Percentiles rank a stretch among this genome's conserved stretches.
These are phyloP conservation scores for Gyromitra esculenta DNA, from an alignment of 2,329 filamentous ascomycete genomes.

Conservation along the genomic window DNA sequence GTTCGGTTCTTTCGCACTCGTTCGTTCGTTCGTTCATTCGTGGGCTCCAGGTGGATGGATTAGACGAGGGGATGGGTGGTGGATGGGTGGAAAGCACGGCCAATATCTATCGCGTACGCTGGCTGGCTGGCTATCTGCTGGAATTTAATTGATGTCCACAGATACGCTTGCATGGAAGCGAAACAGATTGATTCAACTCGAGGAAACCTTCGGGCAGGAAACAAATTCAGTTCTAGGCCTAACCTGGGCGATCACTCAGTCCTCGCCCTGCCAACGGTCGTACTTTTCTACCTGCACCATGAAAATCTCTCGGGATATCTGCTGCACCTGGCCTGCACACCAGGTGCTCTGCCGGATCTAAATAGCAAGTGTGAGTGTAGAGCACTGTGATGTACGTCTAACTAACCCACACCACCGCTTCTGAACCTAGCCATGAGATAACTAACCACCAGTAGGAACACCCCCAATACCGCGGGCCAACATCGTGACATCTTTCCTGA, in stretches of 20 bases:
- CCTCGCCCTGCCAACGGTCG: slow-evolving; percentile 32
- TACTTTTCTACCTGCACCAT: slow-evolving; percentile 29
- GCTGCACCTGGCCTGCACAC: slow-evolving; percentile 13
- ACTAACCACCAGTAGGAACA: slow-evolving; percentile 15
- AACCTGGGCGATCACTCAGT: slow-evolving; percentile 27
- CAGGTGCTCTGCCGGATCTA: slow-evolving; percentile 30
- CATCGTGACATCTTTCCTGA: slow-evolving; percentile 7
- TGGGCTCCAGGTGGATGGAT: slow-evolving; percentile 5
- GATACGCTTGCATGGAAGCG: slow-evolving; percentile 46
- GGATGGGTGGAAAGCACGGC: slow-evolving; percentile 15
- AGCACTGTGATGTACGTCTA: slow-evolving; percentile 7
- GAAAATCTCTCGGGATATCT: slow-evolving; percentile 41
- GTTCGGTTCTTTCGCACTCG: slow-evolving; percentile 31
- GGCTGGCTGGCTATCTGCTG: slow-evolving; percentile 23
- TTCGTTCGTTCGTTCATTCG: slow-evolving; percentile 22
- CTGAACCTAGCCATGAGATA: slow-evolving; percentile 18
- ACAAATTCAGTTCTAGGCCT: slow-evolving; percentile 29
- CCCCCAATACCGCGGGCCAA: slow-evolving; percentile 4
- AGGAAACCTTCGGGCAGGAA: neutral
- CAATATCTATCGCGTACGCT: slow-evolving; percentile 31
- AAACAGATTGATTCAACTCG: slow-evolving; percentile 41
- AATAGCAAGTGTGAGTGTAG: neutral
- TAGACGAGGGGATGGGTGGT: slow-evolving; percentile 12
- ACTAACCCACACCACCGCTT: neutral
- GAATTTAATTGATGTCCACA: slow-evolving; percentile 32